Evolutionary conservation across 495 filamentous ascomycete genomes (phyloP).

Genomic region (Penicillium robsamsonii): DNA sequence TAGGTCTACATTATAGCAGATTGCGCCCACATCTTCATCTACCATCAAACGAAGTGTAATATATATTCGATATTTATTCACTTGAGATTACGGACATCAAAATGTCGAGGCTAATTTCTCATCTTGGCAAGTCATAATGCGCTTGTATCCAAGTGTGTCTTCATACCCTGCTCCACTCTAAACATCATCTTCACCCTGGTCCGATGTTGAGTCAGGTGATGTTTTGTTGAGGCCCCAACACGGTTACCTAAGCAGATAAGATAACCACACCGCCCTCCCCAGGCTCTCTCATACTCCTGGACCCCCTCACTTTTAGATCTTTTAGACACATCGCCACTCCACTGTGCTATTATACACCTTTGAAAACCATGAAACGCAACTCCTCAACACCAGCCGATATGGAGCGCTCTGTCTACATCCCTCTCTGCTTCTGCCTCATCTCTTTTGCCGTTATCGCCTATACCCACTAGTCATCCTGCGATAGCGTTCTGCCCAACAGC

Average conservation of each 20-base stretch:
- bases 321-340: neutral
- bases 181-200: conserved; percentile 23
- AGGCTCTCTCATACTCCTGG: neutral
- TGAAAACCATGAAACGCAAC: conserved; percentile 20
- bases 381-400: conserved; percentile 29
- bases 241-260: conserved; percentile 10
- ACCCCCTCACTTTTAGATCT: conserved; percentile 4
- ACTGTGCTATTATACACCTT: neutral
- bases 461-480: conserved; percentile 28
- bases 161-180: neutral
- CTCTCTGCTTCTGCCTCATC: conserved; percentile 44
- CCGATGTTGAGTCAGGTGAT: conserved; percentile 9
- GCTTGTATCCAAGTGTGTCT: neutral
- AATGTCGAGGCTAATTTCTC: conserved; percentile 3
- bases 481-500: conserved; percentile 6
- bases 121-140: neutral
- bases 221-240: conserved; percentile 17
- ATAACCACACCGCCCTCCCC: conserved; percentile 7
- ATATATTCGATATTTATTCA: conserved; percentile 17
- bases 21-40: neutral
- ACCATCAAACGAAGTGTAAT: conserved; percentile 5
- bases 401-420: conserved; percentile 42
- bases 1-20: neutral
- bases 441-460: conserved; percentile 46
- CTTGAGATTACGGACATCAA: conserved; percentile 18